Base-by-base conservation (phyloP, 768 basidiomycete species). In the Rhizopogon roseolus region DNA sequence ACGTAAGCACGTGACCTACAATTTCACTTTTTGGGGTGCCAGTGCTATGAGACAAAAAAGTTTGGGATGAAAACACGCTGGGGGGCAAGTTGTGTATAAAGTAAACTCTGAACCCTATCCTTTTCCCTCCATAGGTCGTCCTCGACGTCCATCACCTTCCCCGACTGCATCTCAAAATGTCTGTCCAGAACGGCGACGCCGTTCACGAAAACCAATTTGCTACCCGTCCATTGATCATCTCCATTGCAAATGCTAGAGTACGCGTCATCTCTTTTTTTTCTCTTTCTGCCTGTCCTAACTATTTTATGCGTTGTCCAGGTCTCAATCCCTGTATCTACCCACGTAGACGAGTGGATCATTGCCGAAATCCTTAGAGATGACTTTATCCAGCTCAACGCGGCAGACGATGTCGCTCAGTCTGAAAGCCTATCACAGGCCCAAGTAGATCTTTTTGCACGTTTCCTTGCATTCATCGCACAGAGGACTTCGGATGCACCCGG, bases 331-430 rank as follows among this genome's bases (percentile, higher is more conserved):
- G 89, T 97, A 54, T 86, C 92, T 43, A 85, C 90, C n/a, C 73
- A 76, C 38, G 58, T 76, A 60, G 84, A 93, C 70, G 84, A 92
- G 71, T 97, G 95, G 94, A 91, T 93, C 65, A 81, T 85, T 51
- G 93, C 94, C 49, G 93, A 96, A 73, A 84, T 94, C 64, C 82
- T 96, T 54, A 79, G 89, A 64, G 93, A 97, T 64, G 90, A 94
- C 55, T 98, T 96, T 68, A 71, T 78, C 53, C 82, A 76, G 67
- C 59, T 79, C 68, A 80, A 86, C 68, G 74, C 78, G 59, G 71
- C 79, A 64, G 82, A 82, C 65, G 75, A 73, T 52, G 73, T 78
- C 50, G 69, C 68, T 27, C 74, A 84, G 60, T 64, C 76, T 57
- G 83, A 84, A 55, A 73, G 79, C 57, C 69, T 76, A 56, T 72